Base-by-base conservation (phyloP, 805 yeast genomes). In the Komagataella populi region DNA sequence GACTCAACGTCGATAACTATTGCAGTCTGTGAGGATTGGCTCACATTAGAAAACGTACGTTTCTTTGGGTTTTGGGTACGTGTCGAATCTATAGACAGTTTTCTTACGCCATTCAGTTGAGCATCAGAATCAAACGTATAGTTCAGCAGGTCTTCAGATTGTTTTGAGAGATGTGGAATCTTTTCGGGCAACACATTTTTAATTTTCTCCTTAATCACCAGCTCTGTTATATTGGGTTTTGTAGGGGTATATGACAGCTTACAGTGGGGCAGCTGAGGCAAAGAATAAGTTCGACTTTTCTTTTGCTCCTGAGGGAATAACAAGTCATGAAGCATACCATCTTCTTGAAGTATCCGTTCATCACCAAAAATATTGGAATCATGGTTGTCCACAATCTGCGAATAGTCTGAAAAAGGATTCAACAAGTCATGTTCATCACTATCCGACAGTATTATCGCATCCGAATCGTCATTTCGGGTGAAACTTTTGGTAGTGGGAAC, bases 211-310 rank as follows among this genome's bases (percentile, higher is more conserved):
- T 59, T 51, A 23, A 70, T 67, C 8, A 70, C 65, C 8, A 59
- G 66, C 54, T 65, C 57, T 46, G 63, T 61, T 57, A 58, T 58
- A 17, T 62, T 56, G 8, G 55, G 57, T 22, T 22, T 18, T 2
- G 47, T 22, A 1, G 68, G 69, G 43, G 56, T 57, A 54, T 77
- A 77, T 2, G 64, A 54, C 16, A 77, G 62, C 53, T 68, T 72
- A 2, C 80, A 69, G 51, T 76, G 68, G 0, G 80, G 74, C 20
- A 78, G 57, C 56, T 78, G 83, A 4, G 83, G 83, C 48, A 77
- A 56, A 0, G 81, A 76, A 46, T 74, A 72, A 0, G 81, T 76
- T 59, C 81, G 64, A 55, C 71, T 71, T 54, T 73, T 75, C 57
- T 51, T 50, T 10, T 30, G 39, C 14, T 30, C 39, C 39, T 30